Evolutionary conservation across 2,329 filamentous ascomycete species (phyloP).

Genomic region (Fusarium liriodendri): DNA sequence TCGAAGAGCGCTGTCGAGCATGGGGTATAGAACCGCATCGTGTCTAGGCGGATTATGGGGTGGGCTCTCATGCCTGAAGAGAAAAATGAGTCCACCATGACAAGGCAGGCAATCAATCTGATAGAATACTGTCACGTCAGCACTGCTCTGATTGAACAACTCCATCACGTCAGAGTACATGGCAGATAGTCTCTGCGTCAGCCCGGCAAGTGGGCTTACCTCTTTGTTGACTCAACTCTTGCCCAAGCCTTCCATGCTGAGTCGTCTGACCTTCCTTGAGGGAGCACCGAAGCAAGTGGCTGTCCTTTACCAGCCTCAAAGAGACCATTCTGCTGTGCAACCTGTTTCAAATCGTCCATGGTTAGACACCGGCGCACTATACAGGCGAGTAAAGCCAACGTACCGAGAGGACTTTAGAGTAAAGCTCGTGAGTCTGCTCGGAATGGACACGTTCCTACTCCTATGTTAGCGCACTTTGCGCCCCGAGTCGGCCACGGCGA

Average conservation of each 20-base stretch:
- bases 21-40: background rate
- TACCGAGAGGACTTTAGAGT: background rate
- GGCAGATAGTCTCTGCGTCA: background rate
- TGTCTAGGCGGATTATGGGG: background rate
- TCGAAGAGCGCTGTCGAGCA: background rate
- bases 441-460: background rate
- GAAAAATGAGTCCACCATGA: background rate
- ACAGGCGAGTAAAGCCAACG: background rate
- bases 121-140: background rate
- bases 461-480: background rate
- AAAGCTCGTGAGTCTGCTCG: background rate
- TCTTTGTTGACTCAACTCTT: background rate
- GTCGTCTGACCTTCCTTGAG: background rate
- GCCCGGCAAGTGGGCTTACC: background rate
- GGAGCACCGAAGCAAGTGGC: background rate
- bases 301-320: background rate
- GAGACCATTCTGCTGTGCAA: background rate
- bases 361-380: background rate
- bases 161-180: background rate
- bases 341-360: background rate
- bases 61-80: background rate
- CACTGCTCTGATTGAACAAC: background rate
- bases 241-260: slow-evolving; percentile 18
- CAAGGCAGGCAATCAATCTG: background rate
- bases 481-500: background rate